Evolutionary conservation across 371 early-diverging fungal species (phyloP).

Genomic region (Catenaria anguillulae): DNA sequence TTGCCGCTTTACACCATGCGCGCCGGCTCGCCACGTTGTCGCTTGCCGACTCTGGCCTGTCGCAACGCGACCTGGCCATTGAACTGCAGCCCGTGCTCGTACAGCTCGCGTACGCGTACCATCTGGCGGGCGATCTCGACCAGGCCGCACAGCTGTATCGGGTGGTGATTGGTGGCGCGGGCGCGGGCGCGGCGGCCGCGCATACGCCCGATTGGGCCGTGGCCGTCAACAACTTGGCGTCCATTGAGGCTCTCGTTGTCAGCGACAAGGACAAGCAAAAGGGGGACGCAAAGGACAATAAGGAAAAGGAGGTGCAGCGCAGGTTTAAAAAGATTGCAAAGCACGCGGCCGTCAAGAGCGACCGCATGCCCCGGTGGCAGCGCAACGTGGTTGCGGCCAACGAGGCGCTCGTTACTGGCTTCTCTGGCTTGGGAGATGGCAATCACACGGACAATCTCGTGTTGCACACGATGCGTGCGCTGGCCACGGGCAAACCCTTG

Average conservation of each 20-base stretch:
- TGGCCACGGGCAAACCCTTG: not conserved
- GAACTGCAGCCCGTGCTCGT: conserved; percentile 50
- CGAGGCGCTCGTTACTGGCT: conserved; percentile 31
- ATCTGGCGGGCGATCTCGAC: conserved; percentile 36
- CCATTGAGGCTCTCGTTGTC: conserved; percentile 35
- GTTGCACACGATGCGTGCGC: not conserved
- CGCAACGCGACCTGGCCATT: conserved; percentile 35
- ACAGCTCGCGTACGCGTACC: conserved; percentile 58
- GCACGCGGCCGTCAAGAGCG: no score
- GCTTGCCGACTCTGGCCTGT: no score
- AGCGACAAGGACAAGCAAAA: no score
- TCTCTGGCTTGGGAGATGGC: no score
- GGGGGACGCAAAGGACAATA: no score
- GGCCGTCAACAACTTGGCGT: conserved; percentile 51
- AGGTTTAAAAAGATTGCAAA: conserved; percentile 15
- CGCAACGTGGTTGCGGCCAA: conserved; percentile 50
- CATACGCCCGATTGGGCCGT: conserved; percentile 43
- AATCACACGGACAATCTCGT: not conserved
- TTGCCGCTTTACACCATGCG: conserved; percentile 11
- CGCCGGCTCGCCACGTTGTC: conserved; percentile 26
- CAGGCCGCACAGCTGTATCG: conserved; percentile 25
- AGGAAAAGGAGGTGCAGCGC: no score
- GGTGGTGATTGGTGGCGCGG: conserved; percentile 12
- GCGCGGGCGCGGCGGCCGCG: conserved; percentile 30
- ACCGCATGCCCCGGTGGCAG: conserved; percentile 43